Evolutionary conservation across 345 rosid species (phyloP).

Genomic region (Salix suchowensis): DNA sequence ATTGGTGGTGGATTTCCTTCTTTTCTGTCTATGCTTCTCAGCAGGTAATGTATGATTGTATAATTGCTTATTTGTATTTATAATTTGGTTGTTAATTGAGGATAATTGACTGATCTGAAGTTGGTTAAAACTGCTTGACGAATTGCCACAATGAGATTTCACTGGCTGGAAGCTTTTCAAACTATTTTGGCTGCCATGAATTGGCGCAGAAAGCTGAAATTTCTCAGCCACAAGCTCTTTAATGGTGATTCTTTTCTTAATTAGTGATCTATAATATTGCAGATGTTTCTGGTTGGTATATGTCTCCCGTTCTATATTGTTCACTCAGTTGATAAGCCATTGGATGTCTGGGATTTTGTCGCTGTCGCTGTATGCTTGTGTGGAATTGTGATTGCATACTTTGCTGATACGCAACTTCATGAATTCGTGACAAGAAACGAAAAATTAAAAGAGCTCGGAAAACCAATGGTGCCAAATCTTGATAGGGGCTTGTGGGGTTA

Average conservation of each 20-base stretch:
- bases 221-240: neutral
- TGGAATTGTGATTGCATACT: slow-evolving; percentile 69
- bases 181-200: neutral
- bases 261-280: slow-evolving; percentile 18
- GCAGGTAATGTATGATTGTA: slow-evolving; percentile 45
- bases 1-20: slow-evolving; percentile 97
- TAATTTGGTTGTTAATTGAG: neutral
- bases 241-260: neutral
- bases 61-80: neutral
- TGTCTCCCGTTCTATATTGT: slow-evolving; percentile 67
- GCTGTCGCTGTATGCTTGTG: slow-evolving; percentile 52
- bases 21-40: slow-evolving; percentile 80
- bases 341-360: slow-evolving; percentile 57
- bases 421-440: slow-evolving; percentile 62
- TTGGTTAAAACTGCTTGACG: slow-evolving; percentile 23
- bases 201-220: neutral
- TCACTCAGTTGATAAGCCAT: slow-evolving; percentile 58
- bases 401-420: slow-evolving; percentile 79
- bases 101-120: neutral
- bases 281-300: slow-evolving; percentile 77
- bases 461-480: slow-evolving; percentile 61
- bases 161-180: neutral
- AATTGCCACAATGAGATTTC: slow-evolving; percentile 36
- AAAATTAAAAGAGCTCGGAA: slow-evolving; percentile 64
- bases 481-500: slow-evolving; percentile 75